phyloP scores from a whole-genome alignment of 2,329 filamentous ascomycete genomes.

The Claviceps arundinis region DNA sequence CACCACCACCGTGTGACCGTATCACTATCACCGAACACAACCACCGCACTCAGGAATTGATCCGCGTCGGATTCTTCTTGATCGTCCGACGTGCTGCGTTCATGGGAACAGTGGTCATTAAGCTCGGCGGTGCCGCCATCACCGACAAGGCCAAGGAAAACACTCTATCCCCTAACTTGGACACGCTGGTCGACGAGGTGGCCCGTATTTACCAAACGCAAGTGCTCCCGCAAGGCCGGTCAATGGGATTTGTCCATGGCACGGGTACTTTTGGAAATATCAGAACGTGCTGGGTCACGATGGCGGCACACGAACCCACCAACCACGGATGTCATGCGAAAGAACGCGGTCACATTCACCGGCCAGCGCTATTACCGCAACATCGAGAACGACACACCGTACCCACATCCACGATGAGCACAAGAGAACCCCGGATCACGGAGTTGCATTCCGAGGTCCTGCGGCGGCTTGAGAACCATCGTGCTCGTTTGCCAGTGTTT shows the following conservation, averaged over 20 bases:
- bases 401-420: constrained; percentile 1
- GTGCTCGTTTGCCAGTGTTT: not conserved
- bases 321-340: not conserved
- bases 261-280: constrained; percentile 2
- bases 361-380: not conserved
- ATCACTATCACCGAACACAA: no score
- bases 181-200: not conserved
- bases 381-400: not conserved
- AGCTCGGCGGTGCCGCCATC: constrained; percentile 4
- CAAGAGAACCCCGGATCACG: not conserved
- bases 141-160: constrained; percentile 1
- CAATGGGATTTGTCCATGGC: not conserved
- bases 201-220: not conserved
- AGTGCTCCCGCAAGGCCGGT: not conserved
- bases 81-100: not conserved
- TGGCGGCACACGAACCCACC: not conserved
- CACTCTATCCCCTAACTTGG: not conserved
- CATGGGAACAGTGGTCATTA: constrained; percentile 1
- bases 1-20: no score
- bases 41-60: no score
- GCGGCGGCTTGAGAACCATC: not conserved
- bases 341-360: not conserved
- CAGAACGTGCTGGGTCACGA: not conserved
- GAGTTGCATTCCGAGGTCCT: constrained; percentile 1
- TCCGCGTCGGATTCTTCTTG: not conserved